phyloP scores from a whole-genome alignment of 139 green algal species.

The Haematococcus lacustris region DNA sequence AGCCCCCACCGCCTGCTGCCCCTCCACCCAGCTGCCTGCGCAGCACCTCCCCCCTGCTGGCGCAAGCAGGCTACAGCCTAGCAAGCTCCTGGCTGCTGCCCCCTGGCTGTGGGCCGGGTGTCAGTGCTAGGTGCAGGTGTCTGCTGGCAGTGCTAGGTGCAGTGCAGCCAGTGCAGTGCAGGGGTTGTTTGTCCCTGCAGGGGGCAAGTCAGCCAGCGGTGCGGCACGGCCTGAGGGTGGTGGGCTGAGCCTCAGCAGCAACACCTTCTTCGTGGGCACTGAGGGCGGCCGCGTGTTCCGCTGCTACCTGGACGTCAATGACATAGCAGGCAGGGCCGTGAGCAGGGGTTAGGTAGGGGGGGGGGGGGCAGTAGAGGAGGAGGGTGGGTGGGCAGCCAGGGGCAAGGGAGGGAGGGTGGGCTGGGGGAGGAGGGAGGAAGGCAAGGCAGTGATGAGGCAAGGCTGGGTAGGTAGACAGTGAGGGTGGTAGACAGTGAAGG shows the following conservation, averaged over 20 bases:
- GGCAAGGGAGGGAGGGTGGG: neutral
- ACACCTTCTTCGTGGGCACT: constrained; percentile 35
- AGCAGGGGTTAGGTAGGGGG: neutral
- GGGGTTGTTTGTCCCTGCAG: no score
- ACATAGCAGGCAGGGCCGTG: neutral
- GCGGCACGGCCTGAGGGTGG: no score
- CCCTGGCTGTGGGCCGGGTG: no score
- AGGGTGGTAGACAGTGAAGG: no score
- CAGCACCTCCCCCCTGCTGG: neutral
- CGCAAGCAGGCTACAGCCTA: neutral
- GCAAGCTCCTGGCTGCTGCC: neutral
- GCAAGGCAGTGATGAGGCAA: neutral
- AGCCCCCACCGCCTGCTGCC: neutral
- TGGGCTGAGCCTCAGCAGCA: neutral
- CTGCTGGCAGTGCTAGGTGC: no score
- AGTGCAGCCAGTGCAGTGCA: no score
- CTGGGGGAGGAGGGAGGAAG: neutral
- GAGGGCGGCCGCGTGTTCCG: constrained; percentile 50
- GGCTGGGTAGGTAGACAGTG: no score
- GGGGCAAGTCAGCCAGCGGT: no score
- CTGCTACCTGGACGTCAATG: constrained; percentile 13
- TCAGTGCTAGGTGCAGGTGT: no score
- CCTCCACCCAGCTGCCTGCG: neutral
- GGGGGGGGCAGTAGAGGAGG: neutral
- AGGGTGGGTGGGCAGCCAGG: neutral